Evolutionary conservation across 1,284 basidiomycete genomes (phyloP), one percentile per base, ranked within the genome.

Genomic region (Fistulinella staudtii): DNA sequence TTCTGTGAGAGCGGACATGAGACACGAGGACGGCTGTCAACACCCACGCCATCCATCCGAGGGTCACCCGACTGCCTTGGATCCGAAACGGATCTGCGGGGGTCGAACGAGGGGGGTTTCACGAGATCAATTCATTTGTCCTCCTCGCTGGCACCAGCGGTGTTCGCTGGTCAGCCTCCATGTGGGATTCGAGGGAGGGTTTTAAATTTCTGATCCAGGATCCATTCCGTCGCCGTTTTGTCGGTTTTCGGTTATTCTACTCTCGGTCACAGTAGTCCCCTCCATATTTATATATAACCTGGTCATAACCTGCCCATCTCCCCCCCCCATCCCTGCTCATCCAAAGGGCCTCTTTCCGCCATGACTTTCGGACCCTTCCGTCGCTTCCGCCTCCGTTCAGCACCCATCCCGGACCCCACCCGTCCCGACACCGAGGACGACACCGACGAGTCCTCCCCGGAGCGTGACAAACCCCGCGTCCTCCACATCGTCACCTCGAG

Each of bases 1-100:
- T 55, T 85, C 82, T 0, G 77, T 70, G 64, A 43, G 18, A 6
- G 25, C n/a, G n/a, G n/a, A n/a, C n/a, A n/a, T n/a, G n/a, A 14
- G 5, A 29, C 5, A 29, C 28, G 9, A 14, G 13, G 28, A 29
- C 13, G 28, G 13, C 28, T 15, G 29, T 17, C 29, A 30, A 17
- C n/a, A 31, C 30, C 30, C 30, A 31, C 30, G 30, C 15, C 30
- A 31, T 15, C 30, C 29, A n/a, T n/a, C n/a, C n/a, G n/a, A n/a
- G n/a, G n/a, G n/a, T n/a, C n/a, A n/a, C n/a, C n/a, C n/a, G n/a
- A n/a, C n/a, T n/a, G n/a, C n/a, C n/a, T n/a, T n/a, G n/a, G n/a
- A n/a, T n/a, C n/a, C n/a, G n/a, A n/a, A n/a, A n/a, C n/a, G n/a
- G n/a, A n/a, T n/a, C n/a, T n/a, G n/a, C n/a, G n/a, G n/a, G n/a